These are phyloP conservation scores for Aspergillus pseudoviridinutans DNA, from an alignment of 2,329 filamentous ascomycete genomes.

Conservation along the genomic window DNA sequence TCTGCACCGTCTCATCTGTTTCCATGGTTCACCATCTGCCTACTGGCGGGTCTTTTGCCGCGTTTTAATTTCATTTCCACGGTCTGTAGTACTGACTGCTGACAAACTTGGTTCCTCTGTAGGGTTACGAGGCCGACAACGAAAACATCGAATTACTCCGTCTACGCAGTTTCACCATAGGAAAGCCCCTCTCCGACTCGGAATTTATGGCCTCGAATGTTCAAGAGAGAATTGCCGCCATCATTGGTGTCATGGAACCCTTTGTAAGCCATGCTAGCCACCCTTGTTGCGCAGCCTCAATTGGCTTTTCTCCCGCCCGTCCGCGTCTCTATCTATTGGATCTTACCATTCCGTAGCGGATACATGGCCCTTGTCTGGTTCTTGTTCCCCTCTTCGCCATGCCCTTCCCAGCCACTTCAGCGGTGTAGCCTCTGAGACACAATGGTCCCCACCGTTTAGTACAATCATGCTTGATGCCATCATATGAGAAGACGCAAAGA, in stretches of 20 bases:
- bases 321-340: conserved; percentile 23
- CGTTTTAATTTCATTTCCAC: conserved; percentile 14
- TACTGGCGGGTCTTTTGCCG: conserved; percentile 12
- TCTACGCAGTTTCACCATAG: conserved; percentile 73
- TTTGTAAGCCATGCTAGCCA: conserved; percentile 62
- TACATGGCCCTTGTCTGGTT: conserved; percentile 8
- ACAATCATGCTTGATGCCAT: conserved; percentile 2
- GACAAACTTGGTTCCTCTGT: conserved; percentile 19
- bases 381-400: conserved; percentile 13
- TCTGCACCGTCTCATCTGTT: conserved; percentile 32
- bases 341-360: conserved; percentile 15
- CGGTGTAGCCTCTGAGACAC: conserved; percentile 16
- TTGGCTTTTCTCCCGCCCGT: conserved; percentile 17
- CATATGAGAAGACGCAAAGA: conserved; percentile 4
- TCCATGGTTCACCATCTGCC: conserved; percentile 36
- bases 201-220: conserved; percentile 60
- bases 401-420: conserved; percentile 15
- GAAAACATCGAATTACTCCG: conserved; percentile 76
- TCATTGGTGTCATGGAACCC: conserved; percentile 66
- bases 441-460: conserved; percentile 13
- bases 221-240: conserved; percentile 60
- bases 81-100: conserved; percentile 9
- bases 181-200: conserved; percentile 61
- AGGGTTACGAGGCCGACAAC: conserved; percentile 74
- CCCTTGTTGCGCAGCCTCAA: conserved; percentile 19